A percentile compares a stretch with the other conserved stretches of the same genome.
Evolutionary conservation across 345 rosid genomes (phyloP).

Genomic region (Populus tremula): DNA sequence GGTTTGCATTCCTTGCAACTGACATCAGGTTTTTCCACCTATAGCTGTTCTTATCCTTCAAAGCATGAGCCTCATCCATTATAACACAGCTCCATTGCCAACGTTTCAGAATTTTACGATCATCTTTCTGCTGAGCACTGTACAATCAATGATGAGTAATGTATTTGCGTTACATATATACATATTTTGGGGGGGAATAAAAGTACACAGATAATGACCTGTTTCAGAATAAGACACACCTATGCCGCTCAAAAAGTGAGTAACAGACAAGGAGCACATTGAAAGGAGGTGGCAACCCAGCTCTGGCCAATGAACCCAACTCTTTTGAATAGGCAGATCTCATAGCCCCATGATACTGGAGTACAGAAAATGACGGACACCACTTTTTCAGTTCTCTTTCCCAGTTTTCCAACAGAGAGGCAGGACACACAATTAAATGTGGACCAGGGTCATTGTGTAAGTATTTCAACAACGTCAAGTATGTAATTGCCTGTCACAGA

Average conservation of each 20-base stretch:
- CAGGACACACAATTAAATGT: conserved; percentile 95
- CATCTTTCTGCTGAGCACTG: conserved; percentile 97
- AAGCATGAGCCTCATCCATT: conserved; percentile 99
- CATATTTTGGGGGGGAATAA: conserved; percentile 1
- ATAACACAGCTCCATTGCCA: conserved; percentile 98
- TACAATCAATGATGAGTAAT: conserved; percentile 25
- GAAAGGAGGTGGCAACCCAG: conserved; percentile 84
- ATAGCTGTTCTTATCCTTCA: conserved; percentile 91
- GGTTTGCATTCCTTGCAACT: conserved; percentile 86
- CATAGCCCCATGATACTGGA: conserved; percentile 79
- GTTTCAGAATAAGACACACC: conserved; percentile 44
- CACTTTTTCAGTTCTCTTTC: conserved; percentile 93
- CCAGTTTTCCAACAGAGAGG: conserved; percentile 97
- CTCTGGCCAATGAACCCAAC: conserved; percentile 67
- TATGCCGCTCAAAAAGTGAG: conserved; percentile 93
- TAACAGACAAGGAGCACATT: conserved; percentile 94
- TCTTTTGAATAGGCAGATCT: conserved; percentile 81
- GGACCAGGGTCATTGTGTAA: conserved; percentile 89
- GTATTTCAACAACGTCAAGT: conserved; percentile 69
- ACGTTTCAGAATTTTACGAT: conserved; percentile 77
- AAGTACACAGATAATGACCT: conserved; percentile 12
- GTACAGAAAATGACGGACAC: conserved; percentile 94
- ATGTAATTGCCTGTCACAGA: conserved; percentile 72
- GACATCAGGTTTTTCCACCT: conserved; percentile 97
- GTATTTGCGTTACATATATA: background rate